A percentile compares a stretch with the other conserved stretches of the same genome.
Conservation (phyloP, 306 rosid species). For the Ormosia semicastrata region DNA sequence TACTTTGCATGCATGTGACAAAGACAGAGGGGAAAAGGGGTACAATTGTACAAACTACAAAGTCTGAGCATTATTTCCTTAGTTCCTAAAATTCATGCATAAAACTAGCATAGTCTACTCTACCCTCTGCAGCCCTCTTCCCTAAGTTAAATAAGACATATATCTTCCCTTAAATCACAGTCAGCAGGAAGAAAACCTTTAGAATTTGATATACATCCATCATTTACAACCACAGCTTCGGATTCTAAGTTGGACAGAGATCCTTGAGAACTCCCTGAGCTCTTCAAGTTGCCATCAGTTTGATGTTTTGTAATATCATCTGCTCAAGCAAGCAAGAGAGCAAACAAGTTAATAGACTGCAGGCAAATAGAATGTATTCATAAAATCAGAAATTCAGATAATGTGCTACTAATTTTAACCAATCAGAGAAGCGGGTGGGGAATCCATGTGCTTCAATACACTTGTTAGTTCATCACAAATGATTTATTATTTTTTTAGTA, state of each 20-base stretch:
- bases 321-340: constrained; percentile 38
- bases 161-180: neutral
- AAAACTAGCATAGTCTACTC: neutral
- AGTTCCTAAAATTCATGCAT: neutral
- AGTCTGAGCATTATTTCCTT: neutral
- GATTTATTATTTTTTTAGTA: no score
- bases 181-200: constrained; percentile 46
- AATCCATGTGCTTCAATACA: neutral
- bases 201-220: constrained; percentile 43
- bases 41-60: no score
- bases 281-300: constrained; percentile 46
- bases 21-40: neutral
- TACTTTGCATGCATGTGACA: neutral
- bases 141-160: neutral
- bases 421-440: neutral
- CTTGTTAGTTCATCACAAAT: neutral
- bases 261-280: constrained; percentile 46
- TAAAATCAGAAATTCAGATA: neutral
- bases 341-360: constrained; percentile 7
- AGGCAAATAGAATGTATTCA: neutral
- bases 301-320: constrained; percentile 48
- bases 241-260: constrained; percentile 43
- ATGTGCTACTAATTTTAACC: neutral
- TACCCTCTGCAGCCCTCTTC: neutral
- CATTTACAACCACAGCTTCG: constrained; percentile 48